Evolutionary conservation across 129 eudicot species (phyloP).

Genomic region (Flaveria trinervia): DNA sequence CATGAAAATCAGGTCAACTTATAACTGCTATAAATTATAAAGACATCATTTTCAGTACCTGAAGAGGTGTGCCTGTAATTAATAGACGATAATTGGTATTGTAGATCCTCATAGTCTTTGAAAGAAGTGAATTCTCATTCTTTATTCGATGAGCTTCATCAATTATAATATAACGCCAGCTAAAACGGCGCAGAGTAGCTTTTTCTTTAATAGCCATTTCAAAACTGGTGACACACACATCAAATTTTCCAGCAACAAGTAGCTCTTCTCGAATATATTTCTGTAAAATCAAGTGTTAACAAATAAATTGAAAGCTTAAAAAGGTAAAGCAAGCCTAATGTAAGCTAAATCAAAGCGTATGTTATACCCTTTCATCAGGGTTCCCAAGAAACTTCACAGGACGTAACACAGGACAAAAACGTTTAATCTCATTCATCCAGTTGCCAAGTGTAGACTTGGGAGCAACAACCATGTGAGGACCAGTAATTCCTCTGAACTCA

Average conservation of each 20-base stretch:
- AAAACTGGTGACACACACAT: slow-evolving; percentile 98
- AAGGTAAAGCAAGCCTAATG: neutral
- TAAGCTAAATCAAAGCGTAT: neutral
- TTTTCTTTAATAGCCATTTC: slow-evolving; percentile 99
- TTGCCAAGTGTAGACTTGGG: slow-evolving; percentile 99
- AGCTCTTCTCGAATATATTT: slow-evolving; percentile 85
- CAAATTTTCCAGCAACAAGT: slow-evolving; percentile 96
- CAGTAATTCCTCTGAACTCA: slow-evolving; percentile 93
- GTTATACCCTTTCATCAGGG: slow-evolving; percentile 89
- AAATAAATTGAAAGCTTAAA: neutral
- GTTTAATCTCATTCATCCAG: slow-evolving; percentile 98
- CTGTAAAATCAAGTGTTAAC: slow-evolving; percentile 44
- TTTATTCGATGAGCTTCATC: slow-evolving; percentile 99
- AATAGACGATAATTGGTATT: slow-evolving; percentile 90
- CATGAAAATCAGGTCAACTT: slow-evolving; percentile 5
- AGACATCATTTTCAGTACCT: slow-evolving; percentile 43
- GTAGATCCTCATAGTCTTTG: slow-evolving; percentile 95
- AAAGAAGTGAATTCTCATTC: slow-evolving; percentile 94
- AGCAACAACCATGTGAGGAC: slow-evolving; percentile 99
- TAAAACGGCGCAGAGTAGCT: slow-evolving; percentile 85
- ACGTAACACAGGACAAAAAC: slow-evolving; percentile 86
- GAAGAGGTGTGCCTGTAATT: slow-evolving; percentile 98
- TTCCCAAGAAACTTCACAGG: slow-evolving; percentile 95
- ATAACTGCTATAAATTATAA: neutral
- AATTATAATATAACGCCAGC: slow-evolving; percentile 98